Conservation (phyloP, 495 filamentous ascomycete genomes). For the Hyaloscypha finlandica region DNA sequence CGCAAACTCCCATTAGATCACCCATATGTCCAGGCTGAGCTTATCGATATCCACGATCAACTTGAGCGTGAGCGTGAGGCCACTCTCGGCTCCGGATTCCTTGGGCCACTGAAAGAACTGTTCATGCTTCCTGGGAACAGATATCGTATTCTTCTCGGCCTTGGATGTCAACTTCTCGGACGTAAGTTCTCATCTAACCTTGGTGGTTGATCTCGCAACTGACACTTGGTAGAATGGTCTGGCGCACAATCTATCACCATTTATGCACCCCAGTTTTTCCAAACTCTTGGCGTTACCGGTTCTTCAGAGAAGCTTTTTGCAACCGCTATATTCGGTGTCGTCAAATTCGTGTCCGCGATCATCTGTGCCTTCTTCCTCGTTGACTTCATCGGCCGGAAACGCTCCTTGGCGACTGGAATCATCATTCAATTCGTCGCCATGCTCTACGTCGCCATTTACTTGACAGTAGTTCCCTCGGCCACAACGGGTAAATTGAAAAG, state of each 20-base stretch:
- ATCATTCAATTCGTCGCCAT: slow-evolving; percentile 62
- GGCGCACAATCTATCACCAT: slow-evolving; percentile 68
- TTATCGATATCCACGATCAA: slow-evolving; percentile 49
- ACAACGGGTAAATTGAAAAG: slow-evolving; percentile 38
- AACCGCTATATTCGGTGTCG: slow-evolving; percentile 69
- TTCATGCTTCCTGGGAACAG: slow-evolving; percentile 61
- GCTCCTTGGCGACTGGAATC: slow-evolving; percentile 65
- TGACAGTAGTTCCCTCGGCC: slow-evolving; percentile 51
- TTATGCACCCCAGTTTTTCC: slow-evolving; percentile 68
- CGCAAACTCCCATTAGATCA: slow-evolving; percentile 51
- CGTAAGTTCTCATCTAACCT: slow-evolving; percentile 54
- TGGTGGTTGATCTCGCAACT: slow-evolving; percentile 41
- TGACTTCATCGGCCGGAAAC: slow-evolving; percentile 72
- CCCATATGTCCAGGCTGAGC: slow-evolving; percentile 50
- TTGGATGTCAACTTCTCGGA: slow-evolving; percentile 47
- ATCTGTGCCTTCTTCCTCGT: slow-evolving; percentile 71
- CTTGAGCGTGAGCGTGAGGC: slow-evolving; percentile 58
- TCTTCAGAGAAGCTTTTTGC: slow-evolving; percentile 63
- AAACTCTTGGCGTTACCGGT: slow-evolving; percentile 62
- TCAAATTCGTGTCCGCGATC: slow-evolving; percentile 66
- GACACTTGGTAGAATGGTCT: slow-evolving; percentile 68
- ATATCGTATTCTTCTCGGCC: slow-evolving; percentile 51
- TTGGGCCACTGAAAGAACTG: slow-evolving; percentile 60
- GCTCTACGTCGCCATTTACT: slow-evolving; percentile 69
- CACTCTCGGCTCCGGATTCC: slow-evolving; percentile 53